These are phyloP conservation scores for Beta vulgaris DNA, from an alignment of 148 eudicot genomes.

Conservation along the genomic window DNA sequence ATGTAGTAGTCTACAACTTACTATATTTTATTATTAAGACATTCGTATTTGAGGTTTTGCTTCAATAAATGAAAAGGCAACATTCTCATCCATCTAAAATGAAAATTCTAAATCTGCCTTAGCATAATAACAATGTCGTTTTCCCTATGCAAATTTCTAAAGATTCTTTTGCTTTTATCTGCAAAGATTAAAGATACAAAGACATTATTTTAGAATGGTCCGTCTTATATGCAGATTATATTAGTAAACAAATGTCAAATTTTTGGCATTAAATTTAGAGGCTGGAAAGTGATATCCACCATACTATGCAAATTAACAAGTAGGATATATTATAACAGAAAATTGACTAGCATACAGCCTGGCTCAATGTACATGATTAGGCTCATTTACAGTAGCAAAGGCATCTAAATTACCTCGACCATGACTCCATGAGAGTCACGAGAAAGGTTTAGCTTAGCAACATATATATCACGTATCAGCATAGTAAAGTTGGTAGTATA, in stretches of 20 bases:
- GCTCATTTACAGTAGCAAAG: no score
- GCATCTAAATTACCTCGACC: no score
- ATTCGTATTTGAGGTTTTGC: no score
- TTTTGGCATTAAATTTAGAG: neutral
- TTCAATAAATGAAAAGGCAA: neutral
- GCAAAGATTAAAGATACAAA: slow-evolving; percentile 14
- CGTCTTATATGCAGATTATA: neutral
- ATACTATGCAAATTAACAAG: neutral
- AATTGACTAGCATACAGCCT: neutral
- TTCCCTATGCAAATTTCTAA: slow-evolving; percentile 8
- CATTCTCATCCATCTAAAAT: neutral
- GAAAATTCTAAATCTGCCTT: no score
- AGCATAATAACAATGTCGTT: slow-evolving; percentile 23
- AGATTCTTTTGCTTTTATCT: slow-evolving; percentile 8
- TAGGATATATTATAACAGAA: neutral
- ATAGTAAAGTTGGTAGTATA: no score
- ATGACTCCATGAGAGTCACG: no score
- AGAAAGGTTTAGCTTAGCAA: no score
- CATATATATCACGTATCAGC: no score
- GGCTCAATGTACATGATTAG: neutral
- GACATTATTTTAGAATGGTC: neutral
- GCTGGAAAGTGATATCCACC: neutral
- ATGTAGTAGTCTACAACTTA: no score
- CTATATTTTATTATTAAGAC: no score
- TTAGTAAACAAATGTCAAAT: neutral